Conservation (phyloP, 352 stramenopile genomes). For the Globisporangium perplexum region DNA sequence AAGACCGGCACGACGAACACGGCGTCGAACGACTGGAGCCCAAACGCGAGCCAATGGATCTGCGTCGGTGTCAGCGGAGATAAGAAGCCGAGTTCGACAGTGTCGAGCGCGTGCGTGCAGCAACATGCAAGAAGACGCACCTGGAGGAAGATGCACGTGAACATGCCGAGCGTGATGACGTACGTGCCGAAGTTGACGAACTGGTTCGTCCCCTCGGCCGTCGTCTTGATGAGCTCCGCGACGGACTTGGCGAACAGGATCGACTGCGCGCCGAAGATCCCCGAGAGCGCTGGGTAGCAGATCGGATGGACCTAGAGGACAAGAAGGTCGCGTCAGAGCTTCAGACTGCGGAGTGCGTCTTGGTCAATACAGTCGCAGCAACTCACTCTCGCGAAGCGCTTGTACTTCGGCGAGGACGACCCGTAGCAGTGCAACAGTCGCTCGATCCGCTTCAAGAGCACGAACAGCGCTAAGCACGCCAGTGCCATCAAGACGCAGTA, state of each 20-base stretch:
- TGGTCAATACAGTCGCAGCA: not conserved
- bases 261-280: slow-evolving; percentile 73
- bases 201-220: slow-evolving; percentile 61
- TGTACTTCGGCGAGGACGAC: slow-evolving; percentile 40
- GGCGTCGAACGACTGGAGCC: slow-evolving; percentile 79
- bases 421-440: slow-evolving; percentile 30
- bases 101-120: no score
- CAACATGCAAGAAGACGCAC: slow-evolving; percentile 3
- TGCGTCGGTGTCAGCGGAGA: slow-evolving; percentile 9
- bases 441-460: slow-evolving; percentile 42
- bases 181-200: slow-evolving; percentile 75
- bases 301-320: slow-evolving; percentile 47
- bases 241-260: slow-evolving; percentile 82
- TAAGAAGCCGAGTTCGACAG: not conserved
- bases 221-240: slow-evolving; percentile 80
- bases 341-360: no score
- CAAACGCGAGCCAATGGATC: slow-evolving; percentile 84
- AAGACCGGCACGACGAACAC: slow-evolving; percentile 84
- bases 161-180: slow-evolving; percentile 72
- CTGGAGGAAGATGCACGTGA: slow-evolving; percentile 78
- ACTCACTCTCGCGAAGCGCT: slow-evolving; percentile 33
- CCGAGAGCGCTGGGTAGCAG: slow-evolving; percentile 63
- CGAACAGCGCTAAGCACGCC: slow-evolving; percentile 28
- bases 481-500: slow-evolving; percentile 57
- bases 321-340: not conserved